A percentile compares a stretch with the other conserved stretches of the same genome.
Evolutionary conservation across 2,329 filamentous ascomycete genomes (phyloP).

Genomic region (Colletotrichum kahawae): DNA sequence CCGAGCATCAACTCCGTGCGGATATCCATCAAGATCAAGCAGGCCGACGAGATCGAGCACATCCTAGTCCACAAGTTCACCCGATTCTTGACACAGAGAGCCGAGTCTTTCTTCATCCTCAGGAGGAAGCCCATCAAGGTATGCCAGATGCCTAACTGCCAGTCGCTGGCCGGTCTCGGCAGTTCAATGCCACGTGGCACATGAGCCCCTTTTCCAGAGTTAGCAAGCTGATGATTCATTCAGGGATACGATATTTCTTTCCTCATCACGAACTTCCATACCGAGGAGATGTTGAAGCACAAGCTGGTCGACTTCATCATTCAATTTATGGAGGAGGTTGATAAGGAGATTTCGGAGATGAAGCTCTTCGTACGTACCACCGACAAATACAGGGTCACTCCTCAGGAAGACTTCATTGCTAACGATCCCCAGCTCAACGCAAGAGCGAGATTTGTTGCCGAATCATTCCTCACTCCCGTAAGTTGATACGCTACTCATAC

Average conservation of each 20-base stretch:
- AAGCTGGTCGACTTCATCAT: constrained; percentile 99
- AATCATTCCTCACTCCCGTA: constrained; percentile 96
- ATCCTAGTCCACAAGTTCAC: constrained; percentile 99
- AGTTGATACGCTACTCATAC: constrained; percentile 27
- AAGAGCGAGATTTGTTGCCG: constrained; percentile 94
- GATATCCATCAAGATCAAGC: constrained; percentile 98
- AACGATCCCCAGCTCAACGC: constrained; percentile 77
- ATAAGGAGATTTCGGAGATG: constrained; percentile 99
- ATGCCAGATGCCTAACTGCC: constrained; percentile 27
- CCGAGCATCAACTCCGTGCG: constrained; percentile 96
- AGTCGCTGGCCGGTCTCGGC: not conserved
- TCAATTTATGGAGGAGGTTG: constrained; percentile 99
- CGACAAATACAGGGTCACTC: too few species aligned
- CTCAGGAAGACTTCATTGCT: not conserved
- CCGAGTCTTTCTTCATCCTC: constrained; percentile 96
- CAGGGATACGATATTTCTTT: constrained; percentile 99
- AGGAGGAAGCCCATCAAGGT: constrained; percentile 95
- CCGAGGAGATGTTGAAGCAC: constrained; percentile 98
- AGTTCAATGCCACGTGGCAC: not conserved
- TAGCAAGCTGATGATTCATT: constrained; percentile 24
- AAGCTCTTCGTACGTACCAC: constrained; percentile 89
- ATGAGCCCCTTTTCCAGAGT: not conserved
- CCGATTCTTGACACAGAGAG: constrained; percentile 92
- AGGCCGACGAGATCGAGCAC: constrained; percentile 98
- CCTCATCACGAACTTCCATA: constrained; percentile 98